phyloP scores from a whole-genome alignment of 208 protist genomes.

The Tritrichomonas musculus region DNA sequence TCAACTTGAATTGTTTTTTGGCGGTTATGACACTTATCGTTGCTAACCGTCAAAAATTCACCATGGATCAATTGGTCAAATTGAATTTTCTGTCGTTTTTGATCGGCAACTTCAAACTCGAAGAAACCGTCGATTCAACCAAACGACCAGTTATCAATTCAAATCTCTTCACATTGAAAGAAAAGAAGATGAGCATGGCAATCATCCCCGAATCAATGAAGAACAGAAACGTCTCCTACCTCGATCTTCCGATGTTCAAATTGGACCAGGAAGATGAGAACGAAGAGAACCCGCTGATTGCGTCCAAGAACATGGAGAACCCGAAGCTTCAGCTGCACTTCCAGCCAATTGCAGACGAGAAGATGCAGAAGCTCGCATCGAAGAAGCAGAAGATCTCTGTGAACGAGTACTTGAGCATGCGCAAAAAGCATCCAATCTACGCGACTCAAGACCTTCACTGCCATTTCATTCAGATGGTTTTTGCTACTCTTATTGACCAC shows the following conservation, averaged over 20 bases:
- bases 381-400: background rate
- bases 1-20: background rate
- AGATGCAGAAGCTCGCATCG: background rate
- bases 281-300: no score
- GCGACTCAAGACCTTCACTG: background rate
- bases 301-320: no score
- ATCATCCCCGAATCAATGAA: background rate
- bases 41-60: background rate
- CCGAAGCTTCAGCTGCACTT: background rate
- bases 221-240: background rate
- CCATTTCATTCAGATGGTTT: background rate
- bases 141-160: no score
- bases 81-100: background rate
- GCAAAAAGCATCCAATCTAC: constrained; percentile 20
- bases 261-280: no score
- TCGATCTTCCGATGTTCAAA: background rate
- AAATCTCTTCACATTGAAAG: background rate
- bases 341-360: background rate
- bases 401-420: background rate
- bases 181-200: background rate
- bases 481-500: background rate
- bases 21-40: background rate
- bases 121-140: background rate
- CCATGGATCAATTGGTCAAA: background rate
- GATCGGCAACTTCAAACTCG: background rate